phyloP scores from a whole-genome alignment of 2,329 filamentous ascomycete genomes.

The Teratosphaeria gauchensis region DNA sequence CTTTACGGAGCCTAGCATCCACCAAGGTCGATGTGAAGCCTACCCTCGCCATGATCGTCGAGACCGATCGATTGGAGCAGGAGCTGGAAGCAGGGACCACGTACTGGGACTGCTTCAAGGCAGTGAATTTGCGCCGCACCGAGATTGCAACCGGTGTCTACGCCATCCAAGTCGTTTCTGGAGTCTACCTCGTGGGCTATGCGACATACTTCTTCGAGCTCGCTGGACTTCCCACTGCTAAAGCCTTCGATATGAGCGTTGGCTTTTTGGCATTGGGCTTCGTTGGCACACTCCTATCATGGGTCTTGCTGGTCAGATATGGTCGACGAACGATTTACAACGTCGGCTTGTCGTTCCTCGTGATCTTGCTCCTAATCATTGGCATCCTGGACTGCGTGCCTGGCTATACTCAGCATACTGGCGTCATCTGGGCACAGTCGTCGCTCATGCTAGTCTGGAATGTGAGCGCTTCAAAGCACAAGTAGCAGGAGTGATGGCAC shows the following conservation, averaged over 20 bases:
- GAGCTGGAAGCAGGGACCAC: slow-evolving; percentile 31
- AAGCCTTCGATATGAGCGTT: slow-evolving; percentile 33
- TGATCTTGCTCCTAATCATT: slow-evolving; percentile 28
- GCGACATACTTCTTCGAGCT: slow-evolving; percentile 41
- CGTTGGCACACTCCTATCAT: slow-evolving; percentile 33
- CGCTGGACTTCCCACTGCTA: slow-evolving; percentile 29
- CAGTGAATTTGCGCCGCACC: slow-evolving; percentile 33
- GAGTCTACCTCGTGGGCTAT: slow-evolving; percentile 35
- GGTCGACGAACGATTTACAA: slow-evolving; percentile 34
- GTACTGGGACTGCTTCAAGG: slow-evolving; percentile 33
- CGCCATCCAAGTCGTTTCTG: slow-evolving; percentile 34
- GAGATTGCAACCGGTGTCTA: slow-evolving; percentile 36
- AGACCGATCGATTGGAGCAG: slow-evolving; percentile 28
- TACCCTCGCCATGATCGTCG: slow-evolving; percentile 31
- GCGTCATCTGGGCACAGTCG: slow-evolving; percentile 33
- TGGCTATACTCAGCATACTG: slow-evolving; percentile 16
- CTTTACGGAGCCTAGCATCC: slow-evolving; percentile 28
- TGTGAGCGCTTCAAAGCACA: not conserved
- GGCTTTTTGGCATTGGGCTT: slow-evolving; percentile 35
- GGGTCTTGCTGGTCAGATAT: slow-evolving; percentile 29
- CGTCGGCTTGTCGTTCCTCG: slow-evolving; percentile 26
- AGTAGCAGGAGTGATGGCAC: not conserved
- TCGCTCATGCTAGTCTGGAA: slow-evolving; percentile 29
- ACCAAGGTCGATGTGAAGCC: slow-evolving; percentile 31
- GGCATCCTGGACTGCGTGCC: slow-evolving; percentile 32